A percentile compares a stretch with the other conserved stretches of the same genome.
Evolutionary conservation across 345 rosid genomes (phyloP).

Genomic region (Geranium brycei): DNA sequence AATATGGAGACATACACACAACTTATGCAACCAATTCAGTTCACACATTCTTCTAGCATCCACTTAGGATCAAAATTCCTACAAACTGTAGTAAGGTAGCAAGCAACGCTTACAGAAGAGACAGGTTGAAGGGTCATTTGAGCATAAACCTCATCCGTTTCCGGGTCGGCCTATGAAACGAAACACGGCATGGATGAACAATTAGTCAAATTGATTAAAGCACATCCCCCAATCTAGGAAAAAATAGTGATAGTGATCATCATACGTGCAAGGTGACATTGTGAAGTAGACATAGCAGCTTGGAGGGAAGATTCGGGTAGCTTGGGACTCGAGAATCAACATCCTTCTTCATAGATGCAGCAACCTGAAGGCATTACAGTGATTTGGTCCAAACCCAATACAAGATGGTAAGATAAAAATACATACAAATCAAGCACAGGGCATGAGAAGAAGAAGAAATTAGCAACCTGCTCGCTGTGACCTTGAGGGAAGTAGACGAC

Average conservation of each 20-base stretch:
- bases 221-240: neutral
- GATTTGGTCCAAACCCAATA: neutral
- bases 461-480: constrained; percentile 59
- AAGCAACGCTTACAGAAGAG: constrained; percentile 35
- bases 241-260: neutral
- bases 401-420: neutral
- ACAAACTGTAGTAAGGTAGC: constrained; percentile 3
- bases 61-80: too few species aligned
- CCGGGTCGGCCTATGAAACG: constrained; percentile 70
- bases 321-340: constrained; percentile 64
- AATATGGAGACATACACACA: constrained; percentile 2
- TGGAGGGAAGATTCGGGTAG: constrained; percentile 83
- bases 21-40: neutral
- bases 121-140: constrained; percentile 96
- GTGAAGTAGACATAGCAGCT: constrained; percentile 73
- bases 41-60: constrained; percentile 1
- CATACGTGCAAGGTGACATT: constrained; percentile 72
- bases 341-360: constrained; percentile 82
- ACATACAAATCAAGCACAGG: neutral
- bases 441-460: neutral
- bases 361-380: constrained; percentile 40
- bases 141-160: constrained; percentile 94
- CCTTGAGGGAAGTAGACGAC: constrained; percentile 78
- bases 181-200: constrained; percentile 5
- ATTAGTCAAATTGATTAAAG: neutral